Evolutionary conservation across 2,329 filamentous ascomycete species (phyloP).

Genomic region (Pyrenophora tritici-repentis): DNA sequence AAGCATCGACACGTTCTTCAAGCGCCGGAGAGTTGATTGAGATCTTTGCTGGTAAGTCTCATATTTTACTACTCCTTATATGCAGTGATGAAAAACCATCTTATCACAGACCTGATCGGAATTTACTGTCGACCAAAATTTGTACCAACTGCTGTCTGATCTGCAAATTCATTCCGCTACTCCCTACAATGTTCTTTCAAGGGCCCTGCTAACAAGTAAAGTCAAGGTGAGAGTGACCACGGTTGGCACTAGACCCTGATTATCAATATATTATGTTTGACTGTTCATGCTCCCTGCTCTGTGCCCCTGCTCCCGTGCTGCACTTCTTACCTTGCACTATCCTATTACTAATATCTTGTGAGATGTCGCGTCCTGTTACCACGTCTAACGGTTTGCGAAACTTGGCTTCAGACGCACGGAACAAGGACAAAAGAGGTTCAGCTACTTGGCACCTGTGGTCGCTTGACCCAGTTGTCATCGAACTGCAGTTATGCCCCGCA

Average conservation of each 20-base stretch:
- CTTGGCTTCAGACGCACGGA: background rate
- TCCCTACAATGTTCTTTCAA: background rate
- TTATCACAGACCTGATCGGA: constrained; percentile 87
- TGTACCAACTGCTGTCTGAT: constrained; percentile 85
- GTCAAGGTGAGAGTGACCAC: background rate
- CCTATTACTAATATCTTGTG: too few relatives aligned
- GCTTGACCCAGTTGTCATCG: background rate
- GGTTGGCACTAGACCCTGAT: background rate
- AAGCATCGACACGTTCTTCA: constrained; percentile 79
- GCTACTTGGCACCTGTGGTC: background rate
- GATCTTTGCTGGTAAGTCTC: constrained; percentile 28
- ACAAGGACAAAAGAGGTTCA: background rate
- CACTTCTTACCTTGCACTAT: background rate
- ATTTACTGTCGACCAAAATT: constrained; percentile 70
- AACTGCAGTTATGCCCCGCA: constrained; percentile 2
- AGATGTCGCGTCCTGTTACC: background rate
- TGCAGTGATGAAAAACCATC: constrained; percentile 61
- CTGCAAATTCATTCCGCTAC: constrained; percentile 7
- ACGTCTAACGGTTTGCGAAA: constrained; percentile 4
- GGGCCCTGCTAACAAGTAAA: constrained; percentile 12
- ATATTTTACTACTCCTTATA: constrained; percentile 9
- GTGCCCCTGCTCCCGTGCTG: too few relatives aligned
- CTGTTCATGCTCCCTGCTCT: too few relatives aligned
- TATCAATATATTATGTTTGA: constrained; percentile 1
- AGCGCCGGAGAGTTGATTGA: constrained; percentile 56